A percentile compares a stretch with the other conserved stretches of the same genome.
phyloP scores from a whole-genome alignment of 1,284 basidiomycete genomes.

The Apiotrichum sp. region DNA sequence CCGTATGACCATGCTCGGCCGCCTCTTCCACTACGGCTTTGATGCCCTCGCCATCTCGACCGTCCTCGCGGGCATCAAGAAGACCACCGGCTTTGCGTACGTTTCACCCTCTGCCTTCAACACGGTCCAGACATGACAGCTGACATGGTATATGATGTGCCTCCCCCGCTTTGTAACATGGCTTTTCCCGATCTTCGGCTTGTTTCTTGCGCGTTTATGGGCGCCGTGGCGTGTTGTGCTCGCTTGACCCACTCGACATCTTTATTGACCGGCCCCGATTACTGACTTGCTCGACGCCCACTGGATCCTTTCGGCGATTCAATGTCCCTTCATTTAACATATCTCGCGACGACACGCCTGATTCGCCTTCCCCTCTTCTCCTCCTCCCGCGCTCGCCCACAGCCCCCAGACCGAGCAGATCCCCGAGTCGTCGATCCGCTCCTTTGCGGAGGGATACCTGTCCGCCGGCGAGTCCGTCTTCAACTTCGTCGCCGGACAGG shows the following conservation, averaged over 20 bases:
- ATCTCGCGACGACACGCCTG: no score
- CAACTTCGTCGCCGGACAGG: slow-evolving; percentile 69
- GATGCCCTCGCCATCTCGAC: slow-evolving; percentile 85
- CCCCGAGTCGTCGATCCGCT: slow-evolving; percentile 66
- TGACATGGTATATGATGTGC: no score
- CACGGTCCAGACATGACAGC: no score
- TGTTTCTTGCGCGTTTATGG: no score
- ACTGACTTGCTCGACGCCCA: no score
- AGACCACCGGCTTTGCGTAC: slow-evolving; percentile 83
- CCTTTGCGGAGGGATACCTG: slow-evolving; percentile 72
- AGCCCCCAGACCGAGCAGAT: slow-evolving; percentile 66
- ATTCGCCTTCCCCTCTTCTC: not conserved
- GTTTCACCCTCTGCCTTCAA: not conserved
- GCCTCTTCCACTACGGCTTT: slow-evolving; percentile 72
- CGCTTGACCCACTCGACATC: no score
- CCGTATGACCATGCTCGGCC: slow-evolving; percentile 54
- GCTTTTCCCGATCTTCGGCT: no score
- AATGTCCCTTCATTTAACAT: no score
- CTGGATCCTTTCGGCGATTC: no score
- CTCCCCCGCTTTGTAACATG: no score
- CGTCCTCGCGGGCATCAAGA: slow-evolving; percentile 82
- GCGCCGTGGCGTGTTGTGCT: no score
- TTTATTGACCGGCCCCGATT: no score
- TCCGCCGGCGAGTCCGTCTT: slow-evolving; percentile 83
- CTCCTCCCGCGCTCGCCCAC: not conserved